These are phyloP conservation scores for Phoenix dactylifera DNA, from an alignment of 176 grass and related monocot genomes.

Conservation along the genomic window DNA sequence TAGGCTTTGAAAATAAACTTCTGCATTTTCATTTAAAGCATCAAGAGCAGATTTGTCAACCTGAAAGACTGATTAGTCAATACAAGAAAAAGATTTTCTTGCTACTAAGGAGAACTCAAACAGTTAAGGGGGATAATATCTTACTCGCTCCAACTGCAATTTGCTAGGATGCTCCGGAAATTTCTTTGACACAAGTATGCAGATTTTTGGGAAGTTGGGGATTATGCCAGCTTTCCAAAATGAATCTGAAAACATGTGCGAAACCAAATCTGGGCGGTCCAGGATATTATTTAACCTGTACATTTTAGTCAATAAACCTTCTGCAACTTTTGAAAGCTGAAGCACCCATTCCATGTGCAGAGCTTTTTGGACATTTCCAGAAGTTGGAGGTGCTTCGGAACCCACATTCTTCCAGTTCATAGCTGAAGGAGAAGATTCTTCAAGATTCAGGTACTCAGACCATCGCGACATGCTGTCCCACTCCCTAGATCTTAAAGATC, in stretches of 20 bases:
- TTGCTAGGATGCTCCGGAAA: conserved; percentile 95
- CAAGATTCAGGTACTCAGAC: conserved; percentile 64
- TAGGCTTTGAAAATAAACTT: conserved; percentile 90
- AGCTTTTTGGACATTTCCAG: conserved; percentile 31
- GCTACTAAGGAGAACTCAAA: no score
- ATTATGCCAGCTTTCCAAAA: conserved; percentile 93
- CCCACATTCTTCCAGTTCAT: conserved; percentile 53
- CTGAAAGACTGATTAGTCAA: conserved; percentile 31
- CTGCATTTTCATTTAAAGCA: conserved; percentile 85
- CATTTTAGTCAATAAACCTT: conserved; percentile 85
- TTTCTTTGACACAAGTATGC: conserved; percentile 76
- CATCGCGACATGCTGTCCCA: conserved; percentile 59
- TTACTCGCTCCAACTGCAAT: conserved; percentile 81
- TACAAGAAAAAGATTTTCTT: no score
- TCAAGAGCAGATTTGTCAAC: conserved; percentile 92
- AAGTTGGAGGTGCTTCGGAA: conserved; percentile 36
- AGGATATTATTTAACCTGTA: conserved; percentile 60
- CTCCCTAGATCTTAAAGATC: conserved; percentile 65
- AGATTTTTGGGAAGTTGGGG: conserved; percentile 86
- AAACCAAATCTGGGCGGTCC: conserved; percentile 65
- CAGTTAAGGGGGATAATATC: neutral
- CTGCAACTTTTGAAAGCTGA: conserved; percentile 73
- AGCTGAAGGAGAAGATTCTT: conserved; percentile 51
- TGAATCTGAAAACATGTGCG: conserved; percentile 63
- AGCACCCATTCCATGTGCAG: conserved; percentile 86